Evolutionary conservation across 75 land plant genomes (phyloP).

Genomic region (Chamaecyparis obtusa): DNA sequence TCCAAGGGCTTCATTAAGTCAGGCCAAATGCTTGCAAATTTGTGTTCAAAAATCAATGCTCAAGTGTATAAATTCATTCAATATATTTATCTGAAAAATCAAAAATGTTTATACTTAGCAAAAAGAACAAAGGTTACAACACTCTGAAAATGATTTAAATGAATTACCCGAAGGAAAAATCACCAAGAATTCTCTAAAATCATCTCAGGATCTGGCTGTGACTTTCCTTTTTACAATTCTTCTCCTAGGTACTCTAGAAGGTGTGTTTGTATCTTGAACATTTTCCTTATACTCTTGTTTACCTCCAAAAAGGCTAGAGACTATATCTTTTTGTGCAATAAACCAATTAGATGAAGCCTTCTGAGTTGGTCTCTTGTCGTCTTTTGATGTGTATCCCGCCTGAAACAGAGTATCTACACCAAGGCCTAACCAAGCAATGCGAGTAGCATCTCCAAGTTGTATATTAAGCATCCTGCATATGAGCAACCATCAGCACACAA

Average conservation of each 20-base stretch:
- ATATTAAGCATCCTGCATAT: constrained; percentile 71
- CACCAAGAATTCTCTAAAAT: background rate
- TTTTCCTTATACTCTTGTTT: constrained; percentile 40
- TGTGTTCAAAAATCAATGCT: background rate
- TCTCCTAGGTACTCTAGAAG: constrained; percentile 61
- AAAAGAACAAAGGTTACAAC: background rate
- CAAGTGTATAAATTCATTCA: background rate
- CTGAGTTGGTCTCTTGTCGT: constrained; percentile 55
- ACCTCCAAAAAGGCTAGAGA: constrained; percentile 69
- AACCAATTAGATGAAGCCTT: constrained; percentile 65
- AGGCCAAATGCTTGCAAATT: background rate
- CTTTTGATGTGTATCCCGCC: constrained; percentile 47
- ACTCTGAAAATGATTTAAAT: background rate
- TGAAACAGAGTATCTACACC: constrained; percentile 61
- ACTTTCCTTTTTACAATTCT: constrained; percentile 68
- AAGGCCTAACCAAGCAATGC: constrained; percentile 77
- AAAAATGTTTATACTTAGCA: constrained; percentile 4
- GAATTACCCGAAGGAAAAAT: background rate
- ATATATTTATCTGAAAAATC: background rate
- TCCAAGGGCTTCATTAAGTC: constrained; percentile 9
- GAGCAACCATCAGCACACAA: constrained; percentile 4
- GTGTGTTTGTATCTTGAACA: constrained; percentile 17
- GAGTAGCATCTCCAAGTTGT: constrained; percentile 71
- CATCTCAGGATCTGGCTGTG: constrained; percentile 21
- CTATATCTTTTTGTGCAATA: constrained; percentile 63